These are phyloP conservation scores for Globisporangium splendens DNA, from an alignment of 352 stramenopile genomes.

Conservation along the genomic window DNA sequence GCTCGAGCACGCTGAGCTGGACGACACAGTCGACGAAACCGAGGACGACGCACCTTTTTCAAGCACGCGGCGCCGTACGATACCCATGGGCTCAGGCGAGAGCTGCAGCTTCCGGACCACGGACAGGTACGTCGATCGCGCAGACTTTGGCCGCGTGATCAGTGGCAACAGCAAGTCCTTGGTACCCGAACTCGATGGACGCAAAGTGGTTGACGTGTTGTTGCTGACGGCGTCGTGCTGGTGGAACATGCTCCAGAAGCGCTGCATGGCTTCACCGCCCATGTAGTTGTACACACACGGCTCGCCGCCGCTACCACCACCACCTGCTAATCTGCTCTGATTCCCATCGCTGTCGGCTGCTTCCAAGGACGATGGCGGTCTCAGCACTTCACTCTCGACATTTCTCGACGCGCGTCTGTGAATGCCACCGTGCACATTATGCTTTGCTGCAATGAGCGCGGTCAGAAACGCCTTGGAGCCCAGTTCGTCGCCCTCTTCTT, in stretches of 20 bases:
- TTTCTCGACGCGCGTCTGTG: background rate
- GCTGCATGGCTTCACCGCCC: slow-evolving; percentile 43
- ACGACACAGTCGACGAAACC: slow-evolving; percentile 23
- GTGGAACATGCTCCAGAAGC: slow-evolving; percentile 75
- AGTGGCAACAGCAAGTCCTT: slow-evolving; percentile 11
- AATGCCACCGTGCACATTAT: background rate
- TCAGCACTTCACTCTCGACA: slow-evolving; percentile 12
- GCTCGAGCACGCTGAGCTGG: slow-evolving; percentile 25
- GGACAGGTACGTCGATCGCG: slow-evolving; percentile 60
- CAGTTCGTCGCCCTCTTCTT: background rate
- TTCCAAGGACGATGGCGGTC: slow-evolving; percentile 63
- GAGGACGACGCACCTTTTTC: slow-evolving; percentile 41
- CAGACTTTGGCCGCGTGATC: slow-evolving; percentile 36
- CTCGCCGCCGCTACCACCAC: slow-evolving; percentile 11
- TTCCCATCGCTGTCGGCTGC: slow-evolving; percentile 13
- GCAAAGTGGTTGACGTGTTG: slow-evolving; percentile 24
- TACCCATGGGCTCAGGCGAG: slow-evolving; percentile 61
- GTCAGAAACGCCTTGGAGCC: slow-evolving; percentile 44
- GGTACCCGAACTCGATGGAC: background rate
- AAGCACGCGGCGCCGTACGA: slow-evolving; percentile 46
- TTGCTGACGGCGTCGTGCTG: slow-evolving; percentile 57
- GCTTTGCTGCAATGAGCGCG: slow-evolving; percentile 28
- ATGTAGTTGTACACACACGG: slow-evolving; percentile 53
- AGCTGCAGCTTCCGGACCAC: slow-evolving; percentile 52
- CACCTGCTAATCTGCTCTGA: background rate